phyloP scores from a whole-genome alignment of 2,329 filamentous ascomycete genomes.

The Aspergillus novoparasiticus region DNA sequence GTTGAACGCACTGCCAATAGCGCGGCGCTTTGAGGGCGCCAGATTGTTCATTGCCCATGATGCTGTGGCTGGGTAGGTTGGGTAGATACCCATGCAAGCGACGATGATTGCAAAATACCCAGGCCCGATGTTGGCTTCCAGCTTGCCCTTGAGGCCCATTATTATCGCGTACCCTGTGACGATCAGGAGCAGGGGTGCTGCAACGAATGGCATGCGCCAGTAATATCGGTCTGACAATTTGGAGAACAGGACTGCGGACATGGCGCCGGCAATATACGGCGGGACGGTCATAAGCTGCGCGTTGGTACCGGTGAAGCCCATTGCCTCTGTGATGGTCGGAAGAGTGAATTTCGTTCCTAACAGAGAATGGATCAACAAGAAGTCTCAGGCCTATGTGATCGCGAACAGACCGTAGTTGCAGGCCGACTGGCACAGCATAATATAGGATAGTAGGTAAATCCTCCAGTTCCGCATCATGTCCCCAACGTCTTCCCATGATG shows the following conservation, averaged over 20 bases:
- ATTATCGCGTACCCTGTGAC: slow-evolving; percentile 23
- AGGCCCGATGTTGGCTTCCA: slow-evolving; percentile 21
- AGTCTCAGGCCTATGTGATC: slow-evolving; percentile 2
- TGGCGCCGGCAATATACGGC: slow-evolving; percentile 28
- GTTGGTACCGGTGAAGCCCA: slow-evolving; percentile 37
- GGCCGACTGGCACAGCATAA: slow-evolving; percentile 28
- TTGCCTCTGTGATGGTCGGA: slow-evolving; percentile 40
- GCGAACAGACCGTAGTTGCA: slow-evolving; percentile 22
- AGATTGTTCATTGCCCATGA: slow-evolving; percentile 31
- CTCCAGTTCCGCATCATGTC: slow-evolving; percentile 13
- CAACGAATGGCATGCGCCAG: slow-evolving; percentile 29
- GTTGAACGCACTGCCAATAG: slow-evolving; percentile 24
- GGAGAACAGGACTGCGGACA: slow-evolving; percentile 27
- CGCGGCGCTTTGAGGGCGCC: slow-evolving; percentile 25
- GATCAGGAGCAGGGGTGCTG: slow-evolving; percentile 18
- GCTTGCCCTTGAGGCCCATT: slow-evolving; percentile 22
- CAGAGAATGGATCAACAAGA: slow-evolving; percentile 18
- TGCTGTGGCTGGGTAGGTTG: slow-evolving; percentile 26
- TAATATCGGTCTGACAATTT: slow-evolving; percentile 26
- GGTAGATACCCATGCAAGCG: slow-evolving; percentile 28
- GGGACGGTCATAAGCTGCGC: slow-evolving; percentile 36
- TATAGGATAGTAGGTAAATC: slow-evolving; percentile 29
- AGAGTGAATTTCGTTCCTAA: slow-evolving; percentile 40
- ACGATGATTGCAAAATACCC: slow-evolving; percentile 29
- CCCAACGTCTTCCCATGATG: slow-evolving; percentile 9